These are phyloP conservation scores for Lactarius indigo DNA, from an alignment of 768 basidiomycete genomes.

Conservation along the genomic window DNA sequence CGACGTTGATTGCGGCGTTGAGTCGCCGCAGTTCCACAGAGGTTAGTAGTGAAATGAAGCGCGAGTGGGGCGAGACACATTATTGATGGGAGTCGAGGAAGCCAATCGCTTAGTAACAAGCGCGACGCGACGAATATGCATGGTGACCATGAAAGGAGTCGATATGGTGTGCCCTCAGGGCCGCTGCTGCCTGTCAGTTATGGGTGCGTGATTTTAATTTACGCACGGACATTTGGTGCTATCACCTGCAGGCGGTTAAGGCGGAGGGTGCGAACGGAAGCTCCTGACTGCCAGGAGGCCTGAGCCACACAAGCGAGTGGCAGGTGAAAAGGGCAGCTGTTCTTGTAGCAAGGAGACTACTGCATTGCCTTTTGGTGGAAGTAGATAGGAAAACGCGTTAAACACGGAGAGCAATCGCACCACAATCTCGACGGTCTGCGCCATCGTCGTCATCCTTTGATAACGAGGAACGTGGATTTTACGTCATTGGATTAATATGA, in stretches of 20 bases:
- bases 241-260: constrained; percentile 23
- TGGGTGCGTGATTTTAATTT: constrained; percentile 23
- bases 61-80: constrained; percentile 12
- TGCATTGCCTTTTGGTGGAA: constrained; percentile 11
- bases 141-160: constrained; percentile 23
- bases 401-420: constrained; percentile 13
- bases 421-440: constrained; percentile 11
- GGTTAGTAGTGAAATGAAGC: constrained; percentile 13
- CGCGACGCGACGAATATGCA: constrained; percentile 23
- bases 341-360: constrained; percentile 1
- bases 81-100: constrained; percentile 7
- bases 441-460: constrained; percentile 21
- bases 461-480: constrained; percentile 23
- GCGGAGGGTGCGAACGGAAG: constrained; percentile 7
- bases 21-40: constrained; percentile 14
- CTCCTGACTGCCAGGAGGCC: constrained; percentile 23
- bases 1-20: constrained; percentile 18
- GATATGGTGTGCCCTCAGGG: constrained; percentile 17
- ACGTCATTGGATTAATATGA: constrained; percentile 23
- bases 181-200: constrained; percentile 16
- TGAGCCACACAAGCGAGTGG: constrained; percentile 12
- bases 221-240: constrained; percentile 23
- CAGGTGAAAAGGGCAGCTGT: constrained; percentile 4
- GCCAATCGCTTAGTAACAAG: constrained; percentile 24
- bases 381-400: constrained; percentile 20